A percentile compares a stretch with the other conserved stretches of the same genome.
phyloP scores from a whole-genome alignment of 2,329 filamentous ascomycete species.

The Grosmannia huntii region DNA sequence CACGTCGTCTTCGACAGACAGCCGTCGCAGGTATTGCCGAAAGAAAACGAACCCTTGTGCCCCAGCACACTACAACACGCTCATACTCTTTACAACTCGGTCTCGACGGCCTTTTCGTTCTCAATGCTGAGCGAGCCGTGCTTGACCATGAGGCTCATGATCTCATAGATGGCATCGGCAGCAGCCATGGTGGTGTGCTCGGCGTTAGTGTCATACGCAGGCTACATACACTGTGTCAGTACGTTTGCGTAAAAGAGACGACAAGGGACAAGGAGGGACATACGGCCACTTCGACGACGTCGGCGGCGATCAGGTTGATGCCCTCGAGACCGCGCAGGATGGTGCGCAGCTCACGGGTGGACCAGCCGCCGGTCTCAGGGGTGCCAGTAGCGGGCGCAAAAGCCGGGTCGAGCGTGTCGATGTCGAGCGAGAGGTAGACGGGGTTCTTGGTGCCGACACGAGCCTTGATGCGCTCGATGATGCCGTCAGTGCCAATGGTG shows the following conservation, averaged over 20 bases:
- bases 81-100: slow-evolving; percentile 4
- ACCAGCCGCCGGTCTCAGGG: slow-evolving; percentile 66
- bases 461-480: slow-evolving; percentile 65
- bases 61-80: neutral
- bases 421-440: slow-evolving; percentile 75
- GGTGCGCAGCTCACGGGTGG: slow-evolving; percentile 57
- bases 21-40: neutral
- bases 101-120: neutral
- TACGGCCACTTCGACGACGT: slow-evolving; percentile 60
- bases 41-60: neutral
- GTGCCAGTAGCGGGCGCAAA: slow-evolving; percentile 67
- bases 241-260: neutral
- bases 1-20: neutral
- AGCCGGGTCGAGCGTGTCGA: slow-evolving; percentile 77
- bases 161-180: slow-evolving; percentile 59
- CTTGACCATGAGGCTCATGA: slow-evolving; percentile 75
- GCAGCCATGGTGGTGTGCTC: slow-evolving; percentile 64
- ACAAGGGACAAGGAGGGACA: slow-evolving; percentile 8
- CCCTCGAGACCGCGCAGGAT: slow-evolving; percentile 58
- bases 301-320: slow-evolving; percentile 56
- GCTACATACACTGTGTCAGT: slow-evolving; percentile 20
- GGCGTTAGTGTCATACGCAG: slow-evolving; percentile 60
- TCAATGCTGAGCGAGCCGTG: slow-evolving; percentile 51
- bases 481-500: slow-evolving; percentile 47
- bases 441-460: slow-evolving; percentile 62